These are phyloP conservation scores for Lippia alba DNA, from an alignment of 305 asterid species.

Conservation along the genomic window DNA sequence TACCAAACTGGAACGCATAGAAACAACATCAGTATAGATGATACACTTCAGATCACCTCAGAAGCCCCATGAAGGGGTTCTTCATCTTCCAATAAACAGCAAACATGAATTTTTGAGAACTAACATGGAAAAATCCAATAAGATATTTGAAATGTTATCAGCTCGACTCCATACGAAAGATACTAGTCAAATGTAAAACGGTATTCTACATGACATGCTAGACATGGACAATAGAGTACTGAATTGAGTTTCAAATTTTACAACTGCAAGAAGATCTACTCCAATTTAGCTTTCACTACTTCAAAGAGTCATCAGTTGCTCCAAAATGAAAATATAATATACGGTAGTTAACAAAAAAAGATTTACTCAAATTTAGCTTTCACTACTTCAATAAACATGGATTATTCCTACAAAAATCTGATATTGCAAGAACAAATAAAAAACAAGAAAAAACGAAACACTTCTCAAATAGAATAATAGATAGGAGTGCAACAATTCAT, in stretches of 20 bases:
- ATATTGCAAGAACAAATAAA: not conserved
- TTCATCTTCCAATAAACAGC: constrained; percentile 14
- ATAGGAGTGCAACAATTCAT: constrained; percentile 7
- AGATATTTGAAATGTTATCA: not conserved
- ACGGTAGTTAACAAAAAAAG: not conserved
- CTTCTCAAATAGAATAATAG: not conserved
- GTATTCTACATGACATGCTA: constrained; percentile 1
- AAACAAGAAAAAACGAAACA: constrained; percentile 12
- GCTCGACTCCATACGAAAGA: not conserved
- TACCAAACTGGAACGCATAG: constrained; percentile 75
- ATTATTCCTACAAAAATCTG: constrained; percentile 2
- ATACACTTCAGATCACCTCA: not conserved
- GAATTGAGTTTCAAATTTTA: not conserved
- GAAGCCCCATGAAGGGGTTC: constrained; percentile 10
- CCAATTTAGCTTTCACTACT: not conserved
- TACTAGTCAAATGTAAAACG: constrained; percentile 16
- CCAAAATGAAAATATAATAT: not conserved
- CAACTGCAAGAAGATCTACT: constrained; percentile 5
- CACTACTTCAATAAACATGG: constrained; percentile 4
- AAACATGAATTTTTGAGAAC: constrained; percentile 16
- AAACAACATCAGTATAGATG: constrained; percentile 33
- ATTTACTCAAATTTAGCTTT: not conserved
- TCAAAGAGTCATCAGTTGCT: not conserved
- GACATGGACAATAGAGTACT: not conserved
- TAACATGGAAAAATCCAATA: constrained; percentile 9